Base-by-base conservation (phyloP, 176 grass and related monocot species). In the Avena atlantica region DNA sequence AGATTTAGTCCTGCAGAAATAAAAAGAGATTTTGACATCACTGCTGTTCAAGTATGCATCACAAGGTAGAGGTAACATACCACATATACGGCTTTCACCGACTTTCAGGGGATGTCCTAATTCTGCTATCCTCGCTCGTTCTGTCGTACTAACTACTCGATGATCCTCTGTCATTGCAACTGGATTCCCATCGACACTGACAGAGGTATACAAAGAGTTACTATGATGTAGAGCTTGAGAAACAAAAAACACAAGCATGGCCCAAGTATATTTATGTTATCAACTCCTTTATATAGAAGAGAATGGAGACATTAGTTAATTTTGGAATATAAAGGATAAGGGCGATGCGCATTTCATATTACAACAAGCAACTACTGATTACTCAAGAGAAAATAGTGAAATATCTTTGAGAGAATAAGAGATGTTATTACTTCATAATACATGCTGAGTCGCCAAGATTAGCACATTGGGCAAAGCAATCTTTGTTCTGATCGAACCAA, bases 401-500 rank as follows among this genome's bases (percentile, higher is more conserved):
- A 11, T 77, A 37, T 63, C 60, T 78, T 42, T 34, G 6, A 53
- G 17, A 67, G 50, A 16, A 78, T 67, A 51, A 78, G 51, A 86
- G 65, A 50, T 76, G 67, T 59, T 31, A 74, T 80, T 92, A 95
- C 93, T 82, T 89, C 62, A 95, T 85, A 87, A 95, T 29, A 82
- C 93, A 92, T 81, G 88, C 83, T 64, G 93, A 95, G 88, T 95
- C 93, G 3, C 93, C 93, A 7, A 95, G 83, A 87, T 95, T 95
- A 20, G 93, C 93, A 82, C 93, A 95, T 64, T 95, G 93, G 42
- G 76, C 93, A 89, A 92, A 92, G 55, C 87, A 88, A 81, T 91
- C 86, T 79, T 78, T 88, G 23, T 91, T 87, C n/a, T 75, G 65
- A 77, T 86, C 88, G 27, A 78, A 91, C 93, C 93, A 95, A 91